Evolutionary conservation across 1,284 basidiomycete species (phyloP).

Genomic region (Cutaneotrichosporon arboriforme): DNA sequence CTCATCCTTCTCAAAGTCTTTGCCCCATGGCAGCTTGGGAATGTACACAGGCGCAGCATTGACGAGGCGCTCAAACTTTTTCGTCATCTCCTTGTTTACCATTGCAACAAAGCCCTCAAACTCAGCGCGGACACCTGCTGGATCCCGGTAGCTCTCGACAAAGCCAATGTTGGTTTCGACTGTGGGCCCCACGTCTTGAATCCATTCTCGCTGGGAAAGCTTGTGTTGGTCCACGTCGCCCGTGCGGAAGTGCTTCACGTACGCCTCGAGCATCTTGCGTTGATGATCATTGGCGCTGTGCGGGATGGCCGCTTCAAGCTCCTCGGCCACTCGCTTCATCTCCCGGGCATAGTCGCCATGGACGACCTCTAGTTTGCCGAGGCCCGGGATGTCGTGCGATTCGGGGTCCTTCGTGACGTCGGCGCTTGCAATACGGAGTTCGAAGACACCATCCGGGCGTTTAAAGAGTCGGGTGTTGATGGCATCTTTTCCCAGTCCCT

Average conservation of each 20-base stretch:
- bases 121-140: slow-evolving; percentile 57
- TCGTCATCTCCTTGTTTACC: slow-evolving; percentile 72
- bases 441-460: slow-evolving; percentile 12
- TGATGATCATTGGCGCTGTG: slow-evolving; percentile 68
- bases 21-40: slow-evolving; percentile 74
- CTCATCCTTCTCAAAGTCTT: slow-evolving; percentile 60
- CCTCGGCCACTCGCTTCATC: slow-evolving; percentile 10
- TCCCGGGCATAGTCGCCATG: slow-evolving; percentile 15
- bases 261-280: slow-evolving; percentile 65
- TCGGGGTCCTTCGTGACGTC: slow-evolving; percentile 4
- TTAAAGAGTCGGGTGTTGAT: slow-evolving; percentile 22
- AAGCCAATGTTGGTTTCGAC: slow-evolving; percentile 58
- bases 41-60: slow-evolving; percentile 67
- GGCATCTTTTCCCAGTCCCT: slow-evolving; percentile 10
- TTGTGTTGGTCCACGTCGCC: slow-evolving; percentile 74
- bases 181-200: slow-evolving; percentile 76
- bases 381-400: slow-evolving; percentile 4
- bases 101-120: slow-evolving; percentile 88
- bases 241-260: slow-evolving; percentile 69
- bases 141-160: slow-evolving; percentile 56
- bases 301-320: slow-evolving; percentile 57
- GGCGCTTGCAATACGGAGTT: slow-evolving; percentile 14
- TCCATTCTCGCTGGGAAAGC: slow-evolving; percentile 69
- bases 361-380: slow-evolving; percentile 9
- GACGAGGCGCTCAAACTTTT: slow-evolving; percentile 72